Evolutionary conservation across 2,329 filamentous ascomycete species (phyloP).

Genomic region (Talaromyces sp.): DNA sequence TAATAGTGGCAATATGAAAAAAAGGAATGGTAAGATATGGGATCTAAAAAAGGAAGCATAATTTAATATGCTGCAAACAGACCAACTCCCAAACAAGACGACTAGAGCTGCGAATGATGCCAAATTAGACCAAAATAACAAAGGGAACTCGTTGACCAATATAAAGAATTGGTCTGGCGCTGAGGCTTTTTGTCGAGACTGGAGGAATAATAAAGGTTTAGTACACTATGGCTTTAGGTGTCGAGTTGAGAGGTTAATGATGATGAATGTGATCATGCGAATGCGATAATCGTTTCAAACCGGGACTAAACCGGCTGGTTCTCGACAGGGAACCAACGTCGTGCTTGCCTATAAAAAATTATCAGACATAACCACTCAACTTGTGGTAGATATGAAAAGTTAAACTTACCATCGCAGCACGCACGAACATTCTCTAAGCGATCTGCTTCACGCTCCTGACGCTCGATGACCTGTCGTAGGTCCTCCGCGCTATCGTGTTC

Average conservation of each 20-base stretch:
- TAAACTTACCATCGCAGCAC: conserved; percentile 83
- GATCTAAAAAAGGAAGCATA: background rate
- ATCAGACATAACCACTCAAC: background rate
- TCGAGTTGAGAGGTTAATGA: background rate
- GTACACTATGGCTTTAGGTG: background rate
- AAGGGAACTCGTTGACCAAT: conserved; percentile 20
- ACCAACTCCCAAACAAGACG: background rate
- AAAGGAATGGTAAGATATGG: conserved; percentile 5
- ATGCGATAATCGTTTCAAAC: conserved; percentile 29
- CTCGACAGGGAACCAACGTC: conserved; percentile 52
- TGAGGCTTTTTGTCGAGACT: conserved; percentile 5
- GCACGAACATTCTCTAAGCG: conserved; percentile 90
- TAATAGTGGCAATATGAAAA: conserved; percentile 1
- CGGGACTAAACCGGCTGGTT: conserved; percentile 36
- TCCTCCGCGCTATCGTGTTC: conserved; percentile 75
- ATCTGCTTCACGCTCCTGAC: conserved; percentile 59
- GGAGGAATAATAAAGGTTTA: conserved; percentile 9
- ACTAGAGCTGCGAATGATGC: background rate
- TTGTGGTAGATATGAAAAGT: background rate
- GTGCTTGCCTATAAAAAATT: conserved; percentile 55
- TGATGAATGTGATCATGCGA: conserved; percentile 19
- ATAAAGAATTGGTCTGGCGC: conserved; percentile 6
- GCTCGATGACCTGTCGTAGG: conserved; percentile 70
- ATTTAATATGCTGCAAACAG: background rate
- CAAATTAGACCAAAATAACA: conserved; percentile 5